These are phyloP conservation scores for Alternaria postmessia DNA, from an alignment of 2,329 filamentous ascomycete genomes.

Conservation along the genomic window DNA sequence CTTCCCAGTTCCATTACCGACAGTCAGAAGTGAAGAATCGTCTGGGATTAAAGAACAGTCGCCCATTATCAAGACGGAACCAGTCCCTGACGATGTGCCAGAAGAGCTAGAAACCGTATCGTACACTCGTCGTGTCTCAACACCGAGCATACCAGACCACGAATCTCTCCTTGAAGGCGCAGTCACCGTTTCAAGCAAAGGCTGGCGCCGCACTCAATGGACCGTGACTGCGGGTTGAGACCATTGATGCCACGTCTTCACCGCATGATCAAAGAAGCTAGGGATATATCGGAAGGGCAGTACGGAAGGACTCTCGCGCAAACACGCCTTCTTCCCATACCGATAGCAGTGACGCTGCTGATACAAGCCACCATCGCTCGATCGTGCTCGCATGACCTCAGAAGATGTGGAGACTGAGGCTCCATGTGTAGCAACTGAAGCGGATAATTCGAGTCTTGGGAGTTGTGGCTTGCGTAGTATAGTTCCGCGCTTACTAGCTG, in stretches of 20 bases:
- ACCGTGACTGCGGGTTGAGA: constrained; percentile 42
- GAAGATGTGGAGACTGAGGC: not conserved
- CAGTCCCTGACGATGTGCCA: constrained; percentile 6
- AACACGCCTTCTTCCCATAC: not conserved
- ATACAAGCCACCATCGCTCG: constrained; percentile 6
- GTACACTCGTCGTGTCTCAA: constrained; percentile 41
- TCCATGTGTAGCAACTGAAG: not conserved
- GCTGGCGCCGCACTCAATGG: constrained; percentile 49
- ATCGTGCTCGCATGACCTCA: constrained; percentile 3
- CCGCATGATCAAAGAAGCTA: constrained; percentile 1
- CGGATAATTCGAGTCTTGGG: not conserved
- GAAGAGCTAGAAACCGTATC: constrained; percentile 20
- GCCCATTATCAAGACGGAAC: constrained; percentile 5
- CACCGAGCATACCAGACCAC: constrained; percentile 24
- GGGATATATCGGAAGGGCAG: not conserved
- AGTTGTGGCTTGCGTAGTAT: constrained; percentile 6
- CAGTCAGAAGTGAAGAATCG: constrained; percentile 20
- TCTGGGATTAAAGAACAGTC: constrained; percentile 24
- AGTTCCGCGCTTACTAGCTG: constrained; percentile 36
- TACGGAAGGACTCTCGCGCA: constrained; percentile 1
- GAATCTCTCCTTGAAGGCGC: constrained; percentile 33
- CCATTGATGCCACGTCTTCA: not conserved
- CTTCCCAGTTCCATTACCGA: constrained; percentile 45
- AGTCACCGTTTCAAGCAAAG: constrained; percentile 38
- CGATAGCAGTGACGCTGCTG: not conserved